phyloP scores from a whole-genome alignment of 75 land plant species.

The Selaginella tamariscina region DNA sequence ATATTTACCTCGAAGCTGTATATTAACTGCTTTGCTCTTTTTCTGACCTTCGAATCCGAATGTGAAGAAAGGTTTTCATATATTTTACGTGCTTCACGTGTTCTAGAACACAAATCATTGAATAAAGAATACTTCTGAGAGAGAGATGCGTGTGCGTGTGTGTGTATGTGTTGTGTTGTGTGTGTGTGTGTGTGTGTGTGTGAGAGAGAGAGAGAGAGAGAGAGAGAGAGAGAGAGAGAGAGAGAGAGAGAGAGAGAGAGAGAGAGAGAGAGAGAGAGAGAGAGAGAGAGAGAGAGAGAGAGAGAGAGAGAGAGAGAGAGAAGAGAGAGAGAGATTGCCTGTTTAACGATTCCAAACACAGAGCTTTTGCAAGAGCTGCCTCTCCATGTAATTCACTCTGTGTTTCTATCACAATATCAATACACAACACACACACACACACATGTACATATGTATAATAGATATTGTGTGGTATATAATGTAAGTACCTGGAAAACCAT shows the following conservation, averaged over 20 bases:
- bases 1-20: slow-evolving; percentile 57
- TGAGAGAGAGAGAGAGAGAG: no score
- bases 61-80: slow-evolving; percentile 80
- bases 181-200: no score
- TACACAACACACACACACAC: not conserved
- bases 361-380: slow-evolving; percentile 75
- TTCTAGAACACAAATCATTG: slow-evolving; percentile 20
- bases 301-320: slow-evolving; percentile 5
- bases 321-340: slow-evolving; percentile 33
- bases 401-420: not conserved
- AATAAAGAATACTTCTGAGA: not conserved
- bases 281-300: not conserved
- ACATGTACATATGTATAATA: not conserved
- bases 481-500: slow-evolving; percentile 51
- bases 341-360: slow-evolving; percentile 67
- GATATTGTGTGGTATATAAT: not conserved
- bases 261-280: not conserved
- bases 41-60: slow-evolving; percentile 47
- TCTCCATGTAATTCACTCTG: slow-evolving; percentile 83
- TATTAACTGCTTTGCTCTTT: slow-evolving; percentile 56
- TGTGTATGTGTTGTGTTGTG: no score
- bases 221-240: not conserved
- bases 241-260: not conserved
- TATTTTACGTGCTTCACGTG: slow-evolving; percentile 48
- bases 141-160: not conserved